Evolutionary conservation across 139 green algal species (phyloP).

Genomic region (Coccomyxa sp.): DNA sequence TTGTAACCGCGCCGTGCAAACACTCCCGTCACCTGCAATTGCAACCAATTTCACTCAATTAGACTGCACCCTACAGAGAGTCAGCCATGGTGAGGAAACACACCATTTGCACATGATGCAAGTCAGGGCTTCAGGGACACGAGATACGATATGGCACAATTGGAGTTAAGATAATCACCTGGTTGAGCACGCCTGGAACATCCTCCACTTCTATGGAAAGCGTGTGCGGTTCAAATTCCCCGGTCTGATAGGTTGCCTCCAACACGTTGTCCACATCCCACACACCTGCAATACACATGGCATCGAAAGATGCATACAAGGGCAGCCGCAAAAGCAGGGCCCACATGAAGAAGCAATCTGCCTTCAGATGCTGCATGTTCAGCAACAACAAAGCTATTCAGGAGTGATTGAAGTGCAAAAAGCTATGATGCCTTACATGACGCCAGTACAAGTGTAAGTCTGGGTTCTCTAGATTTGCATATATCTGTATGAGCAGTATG

Average conservation of each 20-base stretch:
- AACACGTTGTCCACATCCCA: constrained; percentile 72
- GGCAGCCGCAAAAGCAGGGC: background rate
- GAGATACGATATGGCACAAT: no score
- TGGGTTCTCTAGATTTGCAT: no score
- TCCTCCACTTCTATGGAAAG: constrained; percentile 89
- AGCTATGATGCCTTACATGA: no score
- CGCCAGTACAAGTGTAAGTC: no score
- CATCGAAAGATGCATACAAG: background rate
- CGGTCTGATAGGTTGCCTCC: constrained; percentile 41
- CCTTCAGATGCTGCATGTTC: background rate
- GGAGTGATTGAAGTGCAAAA: no score
- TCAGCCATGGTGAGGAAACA: background rate
- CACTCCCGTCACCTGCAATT: constrained; percentile 82
- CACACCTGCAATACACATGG: constrained; percentile 12
- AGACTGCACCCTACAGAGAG: background rate
- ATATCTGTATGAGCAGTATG: no score
- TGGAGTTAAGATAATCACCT: constrained; percentile 29
- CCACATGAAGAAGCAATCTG: background rate
- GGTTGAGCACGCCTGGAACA: constrained; percentile 88
- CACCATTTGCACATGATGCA: no score
- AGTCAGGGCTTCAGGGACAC: no score
- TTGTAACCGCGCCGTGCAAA: constrained; percentile 97
- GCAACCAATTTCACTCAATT: background rate
- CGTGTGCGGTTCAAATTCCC: constrained; percentile 63
- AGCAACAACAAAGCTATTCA: background rate